Evolutionary conservation across 164 flowering plant species (phyloP), one percentile per base, ranked within the genome.

Genomic region (Hamamelis virginiana): DNA sequence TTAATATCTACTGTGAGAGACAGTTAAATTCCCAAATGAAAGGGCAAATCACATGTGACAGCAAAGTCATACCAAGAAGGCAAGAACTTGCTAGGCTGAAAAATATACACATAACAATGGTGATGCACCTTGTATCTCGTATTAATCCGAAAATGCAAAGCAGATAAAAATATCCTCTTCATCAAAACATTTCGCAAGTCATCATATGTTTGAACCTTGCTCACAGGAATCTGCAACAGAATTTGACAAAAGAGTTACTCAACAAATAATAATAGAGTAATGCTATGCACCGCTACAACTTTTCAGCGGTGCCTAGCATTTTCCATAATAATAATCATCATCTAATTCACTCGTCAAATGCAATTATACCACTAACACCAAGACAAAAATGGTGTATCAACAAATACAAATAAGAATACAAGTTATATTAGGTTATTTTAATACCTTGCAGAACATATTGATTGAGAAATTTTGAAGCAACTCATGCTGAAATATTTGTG

Each of bases 371-470:
- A 4, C 10, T 58, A 58, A 58, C 26, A 8, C 45, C 15, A 13
- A 55, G n/a, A 33, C 41, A 33, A 33, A 60, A 33, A 60, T 3
- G 22, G 45, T 27, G 22, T 10, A 33, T 27, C 4, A n/a, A 27
- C 5, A 26, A n/a, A 53, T 22, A n/a, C 28, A 14, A 3, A 10
- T 8, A 60, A 38, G 55, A 38, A 47, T 26, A 16, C 50, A 16
- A 52, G 21, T 50, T 16, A 65, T 45, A 48, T 61, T 45, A 66
- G 67, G 5, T 8, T 8, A 41, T 55, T 4, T 71, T 13, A 62
- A 44, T 72, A 92, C 99, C 99, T 96, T 96, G 86, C 98, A 91
- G 83, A 96, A 96, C 92, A 96, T 87, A 73, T 96, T 93, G 66
- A 96, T 79, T 44, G 95, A 86, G 71, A 96, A 96, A 77, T 96